phyloP scores from a whole-genome alignment of 805 yeast genomes.

The Kregervanrija pseudodelftensis region DNA sequence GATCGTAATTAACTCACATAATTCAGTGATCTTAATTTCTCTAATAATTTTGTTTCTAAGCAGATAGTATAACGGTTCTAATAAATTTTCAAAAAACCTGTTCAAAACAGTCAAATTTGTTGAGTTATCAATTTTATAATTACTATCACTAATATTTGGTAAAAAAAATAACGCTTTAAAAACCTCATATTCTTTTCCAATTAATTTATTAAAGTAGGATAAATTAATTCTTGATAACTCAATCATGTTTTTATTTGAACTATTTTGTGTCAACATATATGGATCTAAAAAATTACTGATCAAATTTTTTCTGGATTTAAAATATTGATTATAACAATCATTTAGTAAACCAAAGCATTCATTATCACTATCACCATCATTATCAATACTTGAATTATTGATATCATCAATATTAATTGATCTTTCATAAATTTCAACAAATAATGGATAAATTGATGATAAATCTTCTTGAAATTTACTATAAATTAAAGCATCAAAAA shows the following conservation, averaged over 20 bases:
- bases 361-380: constrained; percentile 16
- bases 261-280: constrained; percentile 17
- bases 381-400: constrained; percentile 12
- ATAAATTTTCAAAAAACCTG: constrained; percentile 49
- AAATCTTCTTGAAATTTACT: constrained; percentile 46
- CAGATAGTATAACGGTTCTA: constrained; percentile 74
- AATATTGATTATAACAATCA: constrained; percentile 62
- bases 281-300: constrained; percentile 32
- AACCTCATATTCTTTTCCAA: constrained; percentile 53
- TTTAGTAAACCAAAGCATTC: constrained; percentile 59
- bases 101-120: constrained; percentile 33
- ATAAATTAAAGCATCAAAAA: constrained; percentile 59
- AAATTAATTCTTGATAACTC: constrained; percentile 58
- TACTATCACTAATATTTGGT: constrained; percentile 10
- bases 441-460: constrained; percentile 13
- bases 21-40: constrained; percentile 57
- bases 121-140: constrained; percentile 16
- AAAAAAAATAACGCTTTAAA: constrained; percentile 47
- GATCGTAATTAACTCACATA: constrained; percentile 71
- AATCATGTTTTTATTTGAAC: constrained; percentile 34
- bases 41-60: constrained; percentile 60
- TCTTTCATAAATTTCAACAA: constrained; percentile 21
- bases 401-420: not conserved
- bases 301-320: constrained; percentile 46
- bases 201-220: constrained; percentile 50